Base-by-base conservation (phyloP, 1,284 basidiomycete species). In the Pholiota adiposa region DNA sequence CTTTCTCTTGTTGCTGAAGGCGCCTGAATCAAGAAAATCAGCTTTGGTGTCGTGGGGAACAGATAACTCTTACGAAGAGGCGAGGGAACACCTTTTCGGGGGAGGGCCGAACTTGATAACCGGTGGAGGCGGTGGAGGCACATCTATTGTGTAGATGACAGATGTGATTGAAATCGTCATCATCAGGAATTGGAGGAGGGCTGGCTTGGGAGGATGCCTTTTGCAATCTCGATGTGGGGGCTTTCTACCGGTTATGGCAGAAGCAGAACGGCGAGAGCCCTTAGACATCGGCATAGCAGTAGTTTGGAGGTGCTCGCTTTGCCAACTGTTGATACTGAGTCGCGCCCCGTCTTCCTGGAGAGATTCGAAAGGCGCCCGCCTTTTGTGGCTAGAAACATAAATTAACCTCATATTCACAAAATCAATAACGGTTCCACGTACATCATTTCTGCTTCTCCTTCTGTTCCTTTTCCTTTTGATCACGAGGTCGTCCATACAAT, bases 401-500 rank as follows among this genome's bases (percentile, higher is more conserved):
- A 27, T 23, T 19, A 3, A 48, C 11, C 4, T 6, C 25, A 14
- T 9, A 25, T 2, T 29, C 3, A 12, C 11, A 27, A 5, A 14
- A 3, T 14, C 9, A 4, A 7, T 31, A 50, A 50, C 4, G 27
- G 23, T 49, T 7, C n/a, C 12, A 68, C 72, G 53, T 55, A 75
- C 75, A 60, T 51, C 18, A 14, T 16, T 43, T 51, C 27, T 56
- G 58, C 55, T 69, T 69, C 58, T 76, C 75, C 67, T 65, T 65
- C 27, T 71, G 73, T 62, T 71, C 65, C 77, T 79, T 64, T 85
- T 86, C 89, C 89, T 90, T 2, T 74, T 75, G 1, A 60, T 36
- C 2, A 88, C 83, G 9, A 90, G 70, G 43, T 82, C 79, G 50
- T 81, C 72, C 1, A 87, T 89, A 55, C 81, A 84, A 67, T 90